Conservation (phyloP, 2,329 filamentous ascomycete genomes). For the Ophiostoma sp. region DNA sequence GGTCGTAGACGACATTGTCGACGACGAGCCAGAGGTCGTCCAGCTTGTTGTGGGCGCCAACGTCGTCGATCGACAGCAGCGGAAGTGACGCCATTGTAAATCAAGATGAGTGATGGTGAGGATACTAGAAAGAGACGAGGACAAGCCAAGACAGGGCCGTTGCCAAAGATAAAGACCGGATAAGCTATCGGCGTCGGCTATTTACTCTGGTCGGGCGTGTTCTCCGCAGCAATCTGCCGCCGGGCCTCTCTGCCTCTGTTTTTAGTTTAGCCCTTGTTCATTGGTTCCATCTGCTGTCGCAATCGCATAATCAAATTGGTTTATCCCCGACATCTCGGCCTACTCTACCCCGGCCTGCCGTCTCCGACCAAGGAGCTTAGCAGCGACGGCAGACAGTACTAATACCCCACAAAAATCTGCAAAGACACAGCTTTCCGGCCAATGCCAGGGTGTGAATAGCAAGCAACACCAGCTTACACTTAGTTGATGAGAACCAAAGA, state of each 20-base stretch:
- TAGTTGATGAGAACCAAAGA: neutral
- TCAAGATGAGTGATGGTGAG: neutral
- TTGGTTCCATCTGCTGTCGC: neutral
- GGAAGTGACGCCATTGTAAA: neutral
- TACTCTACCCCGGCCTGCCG: neutral
- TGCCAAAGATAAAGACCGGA: neutral
- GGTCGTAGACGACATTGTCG: slow-evolving; percentile 62
- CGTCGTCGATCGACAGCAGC: slow-evolving; percentile 30
- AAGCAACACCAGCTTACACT: neutral
- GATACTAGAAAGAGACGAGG: neutral
- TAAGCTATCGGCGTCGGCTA: slow-evolving; percentile 2
- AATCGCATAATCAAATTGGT: neutral
- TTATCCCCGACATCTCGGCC: neutral
- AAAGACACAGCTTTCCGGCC: slow-evolving; percentile 5
- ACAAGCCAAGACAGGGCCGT: neutral
- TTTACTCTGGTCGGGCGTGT: neutral
- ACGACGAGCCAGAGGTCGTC: slow-evolving; percentile 62
- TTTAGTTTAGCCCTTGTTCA: neutral
- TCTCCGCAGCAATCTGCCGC: too few relatives aligned
- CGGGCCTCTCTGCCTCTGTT: too few relatives aligned
- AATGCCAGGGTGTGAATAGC: slow-evolving; percentile 1
- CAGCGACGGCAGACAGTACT: neutral
- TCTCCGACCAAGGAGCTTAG: neutral
- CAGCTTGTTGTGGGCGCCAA: slow-evolving; percentile 44
- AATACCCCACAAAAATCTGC: neutral